Conservation (phyloP, 306 rosid species). For the Quercus rubra region DNA sequence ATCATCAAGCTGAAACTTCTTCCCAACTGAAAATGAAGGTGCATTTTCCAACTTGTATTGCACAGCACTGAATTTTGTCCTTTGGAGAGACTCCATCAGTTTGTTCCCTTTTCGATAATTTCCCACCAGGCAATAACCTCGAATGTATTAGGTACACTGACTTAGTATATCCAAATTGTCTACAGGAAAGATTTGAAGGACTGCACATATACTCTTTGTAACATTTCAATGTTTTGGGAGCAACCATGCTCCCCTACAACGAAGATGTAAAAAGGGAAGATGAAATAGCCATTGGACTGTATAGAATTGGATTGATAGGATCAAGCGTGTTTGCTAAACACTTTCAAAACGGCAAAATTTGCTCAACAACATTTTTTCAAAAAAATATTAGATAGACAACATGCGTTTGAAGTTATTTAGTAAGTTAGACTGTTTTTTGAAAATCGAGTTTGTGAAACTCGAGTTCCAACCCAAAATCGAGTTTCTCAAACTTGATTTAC, state of each 20-base stretch:
- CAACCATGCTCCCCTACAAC: constrained; percentile 34
- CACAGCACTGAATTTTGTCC: constrained; percentile 30
- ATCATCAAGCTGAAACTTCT: constrained; percentile 67
- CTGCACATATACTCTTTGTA: constrained; percentile 13
- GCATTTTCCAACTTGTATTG: constrained; percentile 41
- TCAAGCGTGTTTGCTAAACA: neutral
- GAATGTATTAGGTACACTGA: constrained; percentile 13
- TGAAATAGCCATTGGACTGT: constrained; percentile 52
- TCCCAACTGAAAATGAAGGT: constrained; percentile 44
- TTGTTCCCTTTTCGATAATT: constrained; percentile 23
- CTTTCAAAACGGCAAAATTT: neutral
- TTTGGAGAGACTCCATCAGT: constrained; percentile 12
- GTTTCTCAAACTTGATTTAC: no score
- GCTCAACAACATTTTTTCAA: no score
- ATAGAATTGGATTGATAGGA: neutral
- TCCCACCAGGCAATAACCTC: constrained; percentile 18
- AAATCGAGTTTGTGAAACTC: no score
- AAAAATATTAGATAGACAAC: no score
- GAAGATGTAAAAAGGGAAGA: constrained; percentile 46
- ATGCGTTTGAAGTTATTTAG: no score
- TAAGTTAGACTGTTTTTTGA: no score
- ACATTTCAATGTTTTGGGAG: constrained; percentile 27
- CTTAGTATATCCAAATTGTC: constrained; percentile 9
- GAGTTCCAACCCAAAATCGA: no score
- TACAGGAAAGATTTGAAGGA: constrained; percentile 8